Base-by-base conservation (phyloP, 1,284 basidiomycete species). In the Coniferiporia sulphurascens region DNA sequence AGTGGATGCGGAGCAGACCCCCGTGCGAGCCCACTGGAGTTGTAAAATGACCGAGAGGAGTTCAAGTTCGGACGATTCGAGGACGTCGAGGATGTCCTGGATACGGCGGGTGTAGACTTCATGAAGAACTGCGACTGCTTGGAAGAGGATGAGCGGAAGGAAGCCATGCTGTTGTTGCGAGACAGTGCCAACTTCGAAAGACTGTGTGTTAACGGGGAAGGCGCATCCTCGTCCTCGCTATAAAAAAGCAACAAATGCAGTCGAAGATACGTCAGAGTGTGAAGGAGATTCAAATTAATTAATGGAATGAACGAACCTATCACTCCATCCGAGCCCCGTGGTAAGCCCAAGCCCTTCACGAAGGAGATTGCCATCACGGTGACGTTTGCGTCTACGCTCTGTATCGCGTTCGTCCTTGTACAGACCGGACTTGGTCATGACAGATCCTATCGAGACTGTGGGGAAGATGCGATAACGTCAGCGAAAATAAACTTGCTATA, bases 281-380 rank as follows among this genome's bases (percentile, higher is more conserved):
- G 63, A 46, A n/a, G 17, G 8, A 17, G 17, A n/a, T n/a, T 46
- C 48, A 43, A 49, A 57, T 51, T 44, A n/a, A 55, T 49, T 56
- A 48, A 72, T 79, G 12, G 48, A 87, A 86, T 21, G 32, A 32
- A n/a, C 56, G 22, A 19, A 57, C 56, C 85, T 88, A 67, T 91
- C 89, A 67, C 87, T 89, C 89, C 89, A 92, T 0, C 89, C 89
- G 15, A 92, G 74, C 0, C 89, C 89, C 2, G 89, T 92, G 2
- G 89, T 92, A 55, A 92, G 70, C 0, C 89, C 89, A 63, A 91
- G 81, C 0, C 89, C 89, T 2, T 86, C 87, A 46, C 77, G 72
- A 51, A 91, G 72, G 10, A 85, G 66, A n/a, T 72, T 74, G 0
- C 87, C 87, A 67, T 92, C 89, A 2, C 87, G 81, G 70, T 92